A percentile compares a stretch with the other conserved stretches of the same genome.
phyloP scores from a whole-genome alignment of 495 filamentous ascomycete species.

The Staphylotrichum longicolle region DNA sequence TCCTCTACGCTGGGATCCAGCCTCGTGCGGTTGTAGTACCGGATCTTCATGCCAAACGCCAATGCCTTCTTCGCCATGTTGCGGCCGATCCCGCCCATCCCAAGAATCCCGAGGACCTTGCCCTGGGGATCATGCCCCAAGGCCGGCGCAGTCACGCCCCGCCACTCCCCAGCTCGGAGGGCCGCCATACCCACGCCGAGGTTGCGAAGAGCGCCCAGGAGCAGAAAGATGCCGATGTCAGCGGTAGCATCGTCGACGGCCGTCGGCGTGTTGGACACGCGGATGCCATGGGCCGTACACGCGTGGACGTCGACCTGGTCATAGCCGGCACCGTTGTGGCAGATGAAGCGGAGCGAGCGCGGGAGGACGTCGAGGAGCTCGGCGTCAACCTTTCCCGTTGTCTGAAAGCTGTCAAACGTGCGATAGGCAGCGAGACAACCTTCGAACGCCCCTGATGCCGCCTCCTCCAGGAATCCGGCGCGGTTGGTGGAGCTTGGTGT shows the following conservation, averaged over 20 bases:
- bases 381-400: slow-evolving; percentile 68
- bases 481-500: slow-evolving; percentile 28
- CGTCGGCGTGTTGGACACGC: slow-evolving; percentile 76
- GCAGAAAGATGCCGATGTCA: slow-evolving; percentile 72
- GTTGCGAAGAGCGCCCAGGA: slow-evolving; percentile 72
- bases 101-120: slow-evolving; percentile 75
- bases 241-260: slow-evolving; percentile 81
- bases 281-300: slow-evolving; percentile 62
- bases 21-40: slow-evolving; percentile 63
- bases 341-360: slow-evolving; percentile 67
- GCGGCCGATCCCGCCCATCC: slow-evolving; percentile 84
- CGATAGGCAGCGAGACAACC: slow-evolving; percentile 69
- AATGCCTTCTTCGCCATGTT: slow-evolving; percentile 48
- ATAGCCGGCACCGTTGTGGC: slow-evolving; percentile 85
- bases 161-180: slow-evolving; percentile 61
- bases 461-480: slow-evolving; percentile 68
- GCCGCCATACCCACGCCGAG: slow-evolving; percentile 62
- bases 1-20: slow-evolving; percentile 49
- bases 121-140: slow-evolving; percentile 68
- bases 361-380: slow-evolving; percentile 68
- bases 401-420: slow-evolving; percentile 63
- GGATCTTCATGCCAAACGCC: slow-evolving; percentile 64
- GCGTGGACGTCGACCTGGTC: slow-evolving; percentile 73
- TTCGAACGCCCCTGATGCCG: slow-evolving; percentile 63
- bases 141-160: slow-evolving; percentile 44